Evolutionary conservation across 768 basidiomycete genomes (phyloP).

Genomic region (Pilatotrama ljubarskyi): DNA sequence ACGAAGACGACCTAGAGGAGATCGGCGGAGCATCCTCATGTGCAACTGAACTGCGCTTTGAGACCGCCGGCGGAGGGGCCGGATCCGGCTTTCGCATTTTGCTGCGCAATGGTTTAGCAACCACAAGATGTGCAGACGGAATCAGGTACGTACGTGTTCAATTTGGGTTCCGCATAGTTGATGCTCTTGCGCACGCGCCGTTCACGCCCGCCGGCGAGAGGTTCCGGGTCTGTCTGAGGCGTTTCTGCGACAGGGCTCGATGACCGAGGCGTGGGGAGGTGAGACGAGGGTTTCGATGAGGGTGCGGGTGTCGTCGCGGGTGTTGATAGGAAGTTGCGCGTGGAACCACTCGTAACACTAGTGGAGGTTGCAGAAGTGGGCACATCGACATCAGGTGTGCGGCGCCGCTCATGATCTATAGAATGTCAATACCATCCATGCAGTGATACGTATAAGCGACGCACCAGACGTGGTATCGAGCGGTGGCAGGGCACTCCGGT

Average conservation of each 20-base stretch:
- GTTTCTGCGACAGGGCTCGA: conserved; percentile 45
- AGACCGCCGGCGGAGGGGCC: conserved; percentile 33
- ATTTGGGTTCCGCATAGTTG: conserved; percentile 85
- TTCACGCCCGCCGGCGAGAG: conserved; percentile 43
- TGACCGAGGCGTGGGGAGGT: conserved; percentile 51
- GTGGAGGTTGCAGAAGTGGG: conserved; percentile 38
- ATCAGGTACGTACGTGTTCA: conserved; percentile 68
- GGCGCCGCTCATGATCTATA: conserved; percentile 39
- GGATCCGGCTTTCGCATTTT: conserved; percentile 90
- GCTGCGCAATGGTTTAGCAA: conserved; percentile 36
- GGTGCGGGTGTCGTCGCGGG: conserved; percentile 44
- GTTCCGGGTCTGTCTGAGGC: conserved; percentile 36
- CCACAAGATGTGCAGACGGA: neutral
- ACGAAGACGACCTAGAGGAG: conserved; percentile 22
- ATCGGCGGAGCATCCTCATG: conserved; percentile 18
- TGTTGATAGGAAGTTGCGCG: conserved; percentile 43
- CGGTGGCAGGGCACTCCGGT: conserved; percentile 36
- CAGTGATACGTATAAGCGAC: conserved; percentile 9
- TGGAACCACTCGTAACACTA: conserved; percentile 31
- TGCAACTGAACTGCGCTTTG: conserved; percentile 30
- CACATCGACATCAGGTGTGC: conserved; percentile 37
- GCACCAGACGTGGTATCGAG: conserved; percentile 42
- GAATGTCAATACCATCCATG: conserved; percentile 17
- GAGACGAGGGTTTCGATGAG: conserved; percentile 32
- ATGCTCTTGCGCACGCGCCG: conserved; percentile 73